Evolutionary conservation across 208 protist species (phyloP).

Genomic region (Wallacemonas rigidus): DNA sequence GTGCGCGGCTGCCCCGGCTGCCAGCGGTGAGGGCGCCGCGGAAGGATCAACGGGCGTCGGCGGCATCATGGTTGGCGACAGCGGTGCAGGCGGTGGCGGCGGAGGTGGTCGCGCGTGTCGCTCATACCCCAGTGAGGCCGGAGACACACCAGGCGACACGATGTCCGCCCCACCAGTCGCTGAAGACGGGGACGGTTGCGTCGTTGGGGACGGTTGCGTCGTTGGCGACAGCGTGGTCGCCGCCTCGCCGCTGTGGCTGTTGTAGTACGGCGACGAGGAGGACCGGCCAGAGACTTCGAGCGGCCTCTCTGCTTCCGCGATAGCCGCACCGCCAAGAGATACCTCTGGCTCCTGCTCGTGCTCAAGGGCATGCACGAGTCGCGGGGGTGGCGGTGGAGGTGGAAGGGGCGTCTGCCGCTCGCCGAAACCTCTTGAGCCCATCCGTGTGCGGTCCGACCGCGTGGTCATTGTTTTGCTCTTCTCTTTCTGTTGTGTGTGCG

Average conservation of each 20-base stretch:
- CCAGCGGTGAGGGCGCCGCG: no score
- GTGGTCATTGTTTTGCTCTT: no score
- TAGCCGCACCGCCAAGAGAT: background rate
- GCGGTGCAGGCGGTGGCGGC: background rate
- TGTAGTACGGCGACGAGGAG: background rate
- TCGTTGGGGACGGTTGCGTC: no score
- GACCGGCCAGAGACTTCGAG: background rate
- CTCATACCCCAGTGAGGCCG: background rate
- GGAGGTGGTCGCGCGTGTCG: background rate
- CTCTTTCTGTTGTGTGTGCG: no score
- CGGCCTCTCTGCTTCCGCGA: background rate
- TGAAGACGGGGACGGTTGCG: no score
- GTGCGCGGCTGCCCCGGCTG: no score
- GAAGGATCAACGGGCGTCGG: no score
- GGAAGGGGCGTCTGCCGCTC: background rate
- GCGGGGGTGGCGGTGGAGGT: background rate
- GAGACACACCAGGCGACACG: no score
- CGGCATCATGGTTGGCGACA: no score
- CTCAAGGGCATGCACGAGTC: background rate
- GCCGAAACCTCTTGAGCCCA: background rate
- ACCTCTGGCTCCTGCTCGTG: background rate
- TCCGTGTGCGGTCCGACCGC: no score
- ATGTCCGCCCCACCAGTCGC: no score
- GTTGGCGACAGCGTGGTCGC: no score
- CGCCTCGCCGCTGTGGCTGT: background rate